phyloP scores from a whole-genome alignment of 2,329 filamentous ascomycete species.

The Ramularia collo-cygni region DNA sequence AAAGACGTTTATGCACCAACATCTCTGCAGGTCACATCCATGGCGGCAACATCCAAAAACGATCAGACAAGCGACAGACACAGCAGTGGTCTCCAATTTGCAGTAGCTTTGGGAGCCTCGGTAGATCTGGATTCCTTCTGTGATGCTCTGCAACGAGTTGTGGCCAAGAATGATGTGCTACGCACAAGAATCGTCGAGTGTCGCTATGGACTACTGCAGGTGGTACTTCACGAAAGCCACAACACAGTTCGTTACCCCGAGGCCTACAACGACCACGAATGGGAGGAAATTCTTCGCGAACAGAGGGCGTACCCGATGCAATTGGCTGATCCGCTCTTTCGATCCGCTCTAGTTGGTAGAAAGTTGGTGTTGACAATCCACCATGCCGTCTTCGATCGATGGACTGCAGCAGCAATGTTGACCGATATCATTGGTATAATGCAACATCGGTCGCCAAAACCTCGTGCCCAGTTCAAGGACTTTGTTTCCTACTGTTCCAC shows the following conservation, averaged over 20 bases:
- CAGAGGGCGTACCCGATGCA: neutral
- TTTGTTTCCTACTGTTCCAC: neutral
- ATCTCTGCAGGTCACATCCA: neutral
- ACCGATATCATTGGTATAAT: neutral
- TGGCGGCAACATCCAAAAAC: neutral
- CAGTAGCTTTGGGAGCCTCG: neutral
- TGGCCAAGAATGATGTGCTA: neutral
- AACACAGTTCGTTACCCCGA: neutral
- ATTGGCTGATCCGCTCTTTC: neutral
- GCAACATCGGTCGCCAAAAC: neutral
- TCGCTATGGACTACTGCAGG: neutral
- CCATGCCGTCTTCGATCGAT: constrained; percentile 1
- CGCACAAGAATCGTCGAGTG: neutral
- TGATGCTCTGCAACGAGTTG: neutral
- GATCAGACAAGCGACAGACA: too few species aligned
- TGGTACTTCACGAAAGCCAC: neutral
- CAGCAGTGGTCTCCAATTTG: neutral
- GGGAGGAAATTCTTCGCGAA: neutral
- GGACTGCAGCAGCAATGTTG: neutral
- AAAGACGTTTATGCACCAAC: neutral
- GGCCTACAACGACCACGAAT: neutral
- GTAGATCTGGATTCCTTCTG: neutral
- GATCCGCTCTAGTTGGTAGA: neutral
- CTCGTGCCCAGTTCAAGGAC: neutral
- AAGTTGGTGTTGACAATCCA: constrained; percentile 1